Evolutionary conservation across 1,139 yeast species (phyloP).

Genomic region (Blastobotrys proliferans): DNA sequence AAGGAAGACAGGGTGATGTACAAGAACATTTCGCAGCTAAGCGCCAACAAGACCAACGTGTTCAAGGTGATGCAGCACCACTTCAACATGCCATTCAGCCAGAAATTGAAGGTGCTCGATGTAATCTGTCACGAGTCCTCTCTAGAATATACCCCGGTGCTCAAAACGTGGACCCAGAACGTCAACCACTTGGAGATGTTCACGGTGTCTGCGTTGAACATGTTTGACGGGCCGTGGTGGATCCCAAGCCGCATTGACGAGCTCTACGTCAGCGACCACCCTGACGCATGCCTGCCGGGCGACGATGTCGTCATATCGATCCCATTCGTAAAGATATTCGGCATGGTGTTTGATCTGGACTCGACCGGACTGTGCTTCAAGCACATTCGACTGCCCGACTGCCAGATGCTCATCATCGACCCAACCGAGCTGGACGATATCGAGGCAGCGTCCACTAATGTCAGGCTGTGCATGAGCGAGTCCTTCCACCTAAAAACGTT

Average conservation of each 20-base stretch:
- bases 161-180: background rate
- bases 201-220: constrained; percentile 3
- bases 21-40: background rate
- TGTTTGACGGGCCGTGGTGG: constrained; percentile 9
- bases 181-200: constrained; percentile 4
- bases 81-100: background rate
- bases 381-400: constrained; percentile 6
- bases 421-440: constrained; percentile 9
- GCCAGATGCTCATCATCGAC: constrained; percentile 5
- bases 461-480: constrained; percentile 8
- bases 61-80: constrained; percentile 1
- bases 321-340: background rate
- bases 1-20: background rate
- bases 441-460: constrained; percentile 1
- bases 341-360: constrained; percentile 2
- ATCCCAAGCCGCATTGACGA: background rate
- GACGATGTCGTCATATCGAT: too few relatives aligned
- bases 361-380: constrained; percentile 1
- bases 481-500: background rate
- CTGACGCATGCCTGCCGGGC: background rate
- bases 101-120: background rate
- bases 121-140: background rate
- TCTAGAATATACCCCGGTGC: background rate
- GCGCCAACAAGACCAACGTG: background rate
- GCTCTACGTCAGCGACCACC: constrained; percentile 1